Conservation (phyloP, 352 stramenopile species). For the Globisporangium orthogonon region DNA sequence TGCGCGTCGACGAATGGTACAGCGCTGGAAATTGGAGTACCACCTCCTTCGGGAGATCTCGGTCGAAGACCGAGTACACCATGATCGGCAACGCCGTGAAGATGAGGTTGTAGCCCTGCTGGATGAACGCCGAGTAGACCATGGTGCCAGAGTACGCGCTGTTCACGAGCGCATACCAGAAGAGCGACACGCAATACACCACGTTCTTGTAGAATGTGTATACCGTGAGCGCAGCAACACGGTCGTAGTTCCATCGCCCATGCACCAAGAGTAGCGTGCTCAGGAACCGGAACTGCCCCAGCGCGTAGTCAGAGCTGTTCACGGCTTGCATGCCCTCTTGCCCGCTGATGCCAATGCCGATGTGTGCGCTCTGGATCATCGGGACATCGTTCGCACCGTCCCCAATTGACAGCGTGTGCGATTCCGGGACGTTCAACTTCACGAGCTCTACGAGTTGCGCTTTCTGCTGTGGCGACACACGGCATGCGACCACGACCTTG, state of each 20-base stretch:
- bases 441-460: constrained; percentile 96
- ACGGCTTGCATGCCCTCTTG: constrained; percentile 97
- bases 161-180: constrained; percentile 80
- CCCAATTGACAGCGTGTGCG: constrained; percentile 87
- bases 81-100: constrained; percentile 93
- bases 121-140: constrained; percentile 81
- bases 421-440: constrained; percentile 74
- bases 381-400: constrained; percentile 89
- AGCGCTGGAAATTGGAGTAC: constrained; percentile 56
- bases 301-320: constrained; percentile 81
- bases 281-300: constrained; percentile 82
- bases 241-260: constrained; percentile 85
- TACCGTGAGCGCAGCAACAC: constrained; percentile 82
- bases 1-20: constrained; percentile 53
- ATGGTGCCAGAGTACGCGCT: constrained; percentile 91
- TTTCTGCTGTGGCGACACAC: constrained; percentile 98
- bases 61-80: constrained; percentile 75
- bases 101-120: constrained; percentile 94
- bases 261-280: constrained; percentile 71
- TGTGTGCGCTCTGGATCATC: constrained; percentile 89
- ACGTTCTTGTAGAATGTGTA: constrained; percentile 93
- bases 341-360: constrained; percentile 92
- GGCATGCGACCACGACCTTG: constrained; percentile 96
- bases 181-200: constrained; percentile 88
- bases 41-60: constrained; percentile 62